These are phyloP conservation scores for Tubosaeta sp. DNA, from an alignment of 768 basidiomycete genomes.

Conservation along the genomic window DNA sequence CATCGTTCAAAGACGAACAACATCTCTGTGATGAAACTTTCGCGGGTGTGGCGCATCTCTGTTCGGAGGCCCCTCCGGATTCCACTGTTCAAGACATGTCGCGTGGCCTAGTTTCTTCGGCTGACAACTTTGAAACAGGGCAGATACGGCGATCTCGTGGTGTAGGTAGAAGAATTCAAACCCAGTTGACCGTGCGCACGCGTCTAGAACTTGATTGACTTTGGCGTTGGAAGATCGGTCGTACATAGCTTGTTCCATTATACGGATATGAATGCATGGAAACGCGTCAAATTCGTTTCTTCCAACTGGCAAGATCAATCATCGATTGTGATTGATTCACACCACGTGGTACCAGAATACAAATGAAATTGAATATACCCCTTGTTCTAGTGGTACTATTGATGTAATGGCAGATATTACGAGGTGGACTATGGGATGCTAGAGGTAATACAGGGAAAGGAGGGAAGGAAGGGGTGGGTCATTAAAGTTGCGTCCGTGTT, in stretches of 20 bases:
- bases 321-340: slow-evolving; percentile 10
- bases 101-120: slow-evolving; percentile 13
- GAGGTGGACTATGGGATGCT: slow-evolving; percentile 18
- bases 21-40: slow-evolving; percentile 15
- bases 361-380: slow-evolving; percentile 14
- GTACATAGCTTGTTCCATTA: not conserved
- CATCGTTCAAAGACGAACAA: not conserved
- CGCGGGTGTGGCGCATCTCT: slow-evolving; percentile 17
- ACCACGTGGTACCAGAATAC: slow-evolving; percentile 8
- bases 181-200: slow-evolving; percentile 17
- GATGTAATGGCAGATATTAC: slow-evolving; percentile 20
- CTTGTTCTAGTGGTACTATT: slow-evolving; percentile 10
- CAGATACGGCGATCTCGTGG: not conserved
- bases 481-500: slow-evolving; percentile 22
- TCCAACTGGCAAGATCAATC: slow-evolving; percentile 10
- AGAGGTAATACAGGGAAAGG: slow-evolving; percentile 17
- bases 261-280: slow-evolving; percentile 9
- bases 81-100: slow-evolving; percentile 11
- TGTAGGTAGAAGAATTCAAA: slow-evolving; percentile 11
- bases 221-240: slow-evolving; percentile 15
- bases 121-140: slow-evolving; percentile 23
- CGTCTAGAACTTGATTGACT: slow-evolving; percentile 22
- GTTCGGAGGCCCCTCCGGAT: slow-evolving; percentile 7
- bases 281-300: slow-evolving; percentile 21
- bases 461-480: slow-evolving; percentile 2